Conservation (phyloP, 192 early-diverging fungal genomes). For the Backusella circina region DNA sequence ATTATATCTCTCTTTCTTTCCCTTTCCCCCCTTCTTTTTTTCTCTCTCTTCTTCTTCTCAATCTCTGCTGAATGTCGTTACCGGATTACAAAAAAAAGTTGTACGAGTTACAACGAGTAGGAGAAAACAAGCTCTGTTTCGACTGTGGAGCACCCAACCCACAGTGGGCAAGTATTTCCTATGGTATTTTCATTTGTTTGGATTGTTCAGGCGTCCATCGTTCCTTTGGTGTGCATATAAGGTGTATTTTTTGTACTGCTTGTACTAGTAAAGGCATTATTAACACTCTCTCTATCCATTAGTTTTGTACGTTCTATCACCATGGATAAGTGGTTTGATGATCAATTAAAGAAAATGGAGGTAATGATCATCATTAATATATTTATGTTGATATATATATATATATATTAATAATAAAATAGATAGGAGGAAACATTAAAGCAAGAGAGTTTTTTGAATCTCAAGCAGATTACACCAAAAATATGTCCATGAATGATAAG, state of each 20-base stretch:
- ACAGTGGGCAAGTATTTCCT: conserved; percentile 90
- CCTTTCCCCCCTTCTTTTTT: neutral
- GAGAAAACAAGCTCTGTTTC: conserved; percentile 70
- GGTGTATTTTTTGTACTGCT: conserved; percentile 29
- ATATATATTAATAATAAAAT: neutral
- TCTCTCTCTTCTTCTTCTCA: neutral
- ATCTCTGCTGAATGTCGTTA: neutral
- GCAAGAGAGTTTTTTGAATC: conserved; percentile 82
- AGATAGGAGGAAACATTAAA: conserved; percentile 85
- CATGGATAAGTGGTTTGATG: conserved; percentile 97
- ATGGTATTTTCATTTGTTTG: conserved; percentile 95
- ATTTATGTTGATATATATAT: neutral
- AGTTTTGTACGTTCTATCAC: conserved; percentile 98
- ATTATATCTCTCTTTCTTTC: neutral
- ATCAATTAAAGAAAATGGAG: conserved; percentile 94
- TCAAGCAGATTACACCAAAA: conserved; percentile 70
- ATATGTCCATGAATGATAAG: conserved; percentile 81
- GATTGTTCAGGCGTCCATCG: conserved; percentile 92
- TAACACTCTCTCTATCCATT: neutral
- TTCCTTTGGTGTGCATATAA: conserved; percentile 74
- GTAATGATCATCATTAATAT: conserved; percentile 28
- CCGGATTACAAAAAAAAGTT: conserved; percentile 63
- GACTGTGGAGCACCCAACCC: conserved; percentile 86
- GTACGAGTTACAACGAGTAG: conserved; percentile 54
- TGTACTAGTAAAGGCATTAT: neutral